phyloP scores from a whole-genome alignment of 2,329 filamentous ascomycete genomes.

The Colletotrichum paranaense region DNA sequence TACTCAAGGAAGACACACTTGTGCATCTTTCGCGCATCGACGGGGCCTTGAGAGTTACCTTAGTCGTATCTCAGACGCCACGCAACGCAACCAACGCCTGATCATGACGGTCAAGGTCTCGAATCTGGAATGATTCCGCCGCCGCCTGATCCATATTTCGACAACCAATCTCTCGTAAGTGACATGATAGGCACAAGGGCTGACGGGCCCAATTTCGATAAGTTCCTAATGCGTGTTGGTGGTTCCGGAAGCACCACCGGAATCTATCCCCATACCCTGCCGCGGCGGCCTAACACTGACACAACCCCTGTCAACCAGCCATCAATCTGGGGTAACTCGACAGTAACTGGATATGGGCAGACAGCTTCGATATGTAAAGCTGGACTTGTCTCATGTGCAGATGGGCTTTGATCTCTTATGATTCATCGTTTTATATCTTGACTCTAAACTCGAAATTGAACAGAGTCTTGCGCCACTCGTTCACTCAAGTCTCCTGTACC shows the following conservation, averaged over 20 bases:
- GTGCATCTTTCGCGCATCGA: no score
- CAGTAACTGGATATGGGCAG: neutral
- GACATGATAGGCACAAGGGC: constrained; percentile 9
- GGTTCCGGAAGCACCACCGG: neutral
- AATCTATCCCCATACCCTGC: neutral
- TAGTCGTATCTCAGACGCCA: neutral
- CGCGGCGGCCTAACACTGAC: neutral
- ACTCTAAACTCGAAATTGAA: neutral
- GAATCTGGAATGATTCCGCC: neutral
- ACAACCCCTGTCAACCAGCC: neutral
- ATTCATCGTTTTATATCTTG: neutral
- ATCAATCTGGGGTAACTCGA: neutral
- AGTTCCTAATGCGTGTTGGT: neutral
- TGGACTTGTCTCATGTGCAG: neutral
- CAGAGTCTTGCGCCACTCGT: neutral
- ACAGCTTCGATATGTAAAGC: neutral
- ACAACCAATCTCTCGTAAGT: neutral
- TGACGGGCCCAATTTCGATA: neutral
- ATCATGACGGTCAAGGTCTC: neutral
- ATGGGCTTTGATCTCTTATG: neutral
- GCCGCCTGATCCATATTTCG: neutral
- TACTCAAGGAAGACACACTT: no score
- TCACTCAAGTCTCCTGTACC: neutral
- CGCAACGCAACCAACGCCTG: neutral
- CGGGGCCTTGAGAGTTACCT: no score